A percentile compares a stretch with the other conserved stretches of the same genome.
Evolutionary conservation across 2,329 filamentous ascomycete species (phyloP).

Genomic region (Dothistroma septosporum): DNA sequence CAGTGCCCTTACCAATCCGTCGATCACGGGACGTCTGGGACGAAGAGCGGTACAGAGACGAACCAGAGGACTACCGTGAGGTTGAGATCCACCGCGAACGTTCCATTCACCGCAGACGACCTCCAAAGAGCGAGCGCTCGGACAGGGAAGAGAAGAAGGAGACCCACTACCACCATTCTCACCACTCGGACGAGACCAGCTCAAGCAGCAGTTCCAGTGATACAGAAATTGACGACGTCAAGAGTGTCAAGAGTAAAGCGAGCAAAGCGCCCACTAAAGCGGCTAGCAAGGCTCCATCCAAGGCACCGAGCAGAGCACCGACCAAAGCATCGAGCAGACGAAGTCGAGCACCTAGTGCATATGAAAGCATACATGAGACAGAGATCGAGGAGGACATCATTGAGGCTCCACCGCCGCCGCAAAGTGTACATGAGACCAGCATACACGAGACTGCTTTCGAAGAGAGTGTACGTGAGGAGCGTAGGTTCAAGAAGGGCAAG

Average conservation of each 20-base stretch:
- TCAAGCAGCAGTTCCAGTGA: conserved; percentile 30
- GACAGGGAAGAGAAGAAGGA: conserved; percentile 17
- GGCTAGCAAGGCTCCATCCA: conserved; percentile 14
- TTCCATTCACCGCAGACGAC: conserved; percentile 35
- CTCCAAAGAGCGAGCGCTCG: conserved; percentile 20
- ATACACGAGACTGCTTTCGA: conserved; percentile 18
- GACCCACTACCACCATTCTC: conserved; percentile 1
- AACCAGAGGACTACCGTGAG: conserved; percentile 47
- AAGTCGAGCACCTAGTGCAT: conserved; percentile 15
- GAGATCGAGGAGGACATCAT: conserved; percentile 19
- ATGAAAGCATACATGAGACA: conserved; percentile 26
- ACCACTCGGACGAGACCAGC: conserved; percentile 14
- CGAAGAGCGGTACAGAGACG: conserved; percentile 48
- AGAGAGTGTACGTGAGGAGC: conserved; percentile 23
- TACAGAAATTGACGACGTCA: conserved; percentile 28
- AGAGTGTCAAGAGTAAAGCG: conserved; percentile 10
- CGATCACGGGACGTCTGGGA: conserved; percentile 64
- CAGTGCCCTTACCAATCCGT: conserved; percentile 60
- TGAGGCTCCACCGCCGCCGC: conserved; percentile 13
- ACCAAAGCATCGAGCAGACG: conserved; percentile 17
- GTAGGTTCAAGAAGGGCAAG: conserved; percentile 64
- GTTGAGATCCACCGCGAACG: conserved; percentile 47
- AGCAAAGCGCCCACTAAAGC: conserved; percentile 13
- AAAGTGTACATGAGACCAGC: conserved; percentile 17
- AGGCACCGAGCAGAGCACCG: conserved; percentile 12